phyloP scores from a whole-genome alignment of 495 filamentous ascomycete species.

The Podospora tetraspora region DNA sequence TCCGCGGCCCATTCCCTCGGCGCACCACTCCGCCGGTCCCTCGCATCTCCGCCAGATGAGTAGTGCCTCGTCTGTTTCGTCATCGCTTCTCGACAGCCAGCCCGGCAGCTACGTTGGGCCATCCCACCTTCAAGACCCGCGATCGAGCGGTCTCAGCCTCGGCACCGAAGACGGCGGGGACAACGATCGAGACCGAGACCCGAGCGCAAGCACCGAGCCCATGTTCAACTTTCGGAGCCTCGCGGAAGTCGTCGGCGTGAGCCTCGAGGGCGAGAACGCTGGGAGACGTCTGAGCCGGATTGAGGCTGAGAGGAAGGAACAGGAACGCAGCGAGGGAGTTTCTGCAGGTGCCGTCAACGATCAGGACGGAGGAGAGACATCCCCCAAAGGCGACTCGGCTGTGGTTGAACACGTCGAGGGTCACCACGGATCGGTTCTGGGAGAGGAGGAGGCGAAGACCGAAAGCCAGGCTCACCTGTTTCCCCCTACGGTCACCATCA shows the following conservation, averaged over 20 bases:
- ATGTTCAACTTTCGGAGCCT: conserved; percentile 92
- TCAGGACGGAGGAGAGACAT: neutral
- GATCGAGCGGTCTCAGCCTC: conserved; percentile 40
- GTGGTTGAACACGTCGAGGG: conserved; percentile 4
- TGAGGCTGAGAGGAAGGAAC: conserved; percentile 18
- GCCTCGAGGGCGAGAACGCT: conserved; percentile 38
- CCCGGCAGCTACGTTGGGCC: conserved; percentile 48
- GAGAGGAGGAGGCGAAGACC: neutral
- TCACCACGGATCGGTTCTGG: neutral
- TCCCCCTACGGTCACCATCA: conserved; percentile 36
- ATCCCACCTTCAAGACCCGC: conserved; percentile 42
- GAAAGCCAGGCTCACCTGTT: neutral
- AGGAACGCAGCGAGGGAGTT: neutral
- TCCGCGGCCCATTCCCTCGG: conserved; percentile 35
- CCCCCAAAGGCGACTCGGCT: neutral
- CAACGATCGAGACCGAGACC: conserved; percentile 37
- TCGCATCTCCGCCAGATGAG: conserved; percentile 76
- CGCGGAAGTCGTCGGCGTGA: conserved; percentile 71
- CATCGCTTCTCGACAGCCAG: conserved; percentile 63
- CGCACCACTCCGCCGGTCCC: conserved; percentile 44
- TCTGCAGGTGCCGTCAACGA: neutral
- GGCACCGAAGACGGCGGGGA: conserved; percentile 39
- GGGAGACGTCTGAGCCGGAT: conserved; percentile 27
- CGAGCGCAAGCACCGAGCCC: conserved; percentile 58
- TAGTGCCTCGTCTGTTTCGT: conserved; percentile 74